Evolutionary conservation across 495 filamentous ascomycete genomes (phyloP).

Genomic region (Platismatia glauca): DNA sequence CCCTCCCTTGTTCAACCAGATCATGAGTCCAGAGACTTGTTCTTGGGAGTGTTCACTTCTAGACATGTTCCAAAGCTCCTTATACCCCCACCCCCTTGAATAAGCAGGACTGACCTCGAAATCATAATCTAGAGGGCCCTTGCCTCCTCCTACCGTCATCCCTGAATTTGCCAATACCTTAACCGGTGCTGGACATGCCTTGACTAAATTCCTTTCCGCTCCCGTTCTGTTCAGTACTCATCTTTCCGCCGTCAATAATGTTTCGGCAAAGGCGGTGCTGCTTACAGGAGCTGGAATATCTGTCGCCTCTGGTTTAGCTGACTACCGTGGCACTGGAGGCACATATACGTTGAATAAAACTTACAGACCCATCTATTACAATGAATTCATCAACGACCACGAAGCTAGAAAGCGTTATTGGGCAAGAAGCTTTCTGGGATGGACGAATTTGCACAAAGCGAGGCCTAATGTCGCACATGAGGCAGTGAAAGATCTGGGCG

Average conservation of each 20-base stretch:
- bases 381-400: conserved; percentile 75
- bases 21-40: not conserved
- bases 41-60: not conserved
- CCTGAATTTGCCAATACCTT: conserved; percentile 60
- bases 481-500: conserved; percentile 61
- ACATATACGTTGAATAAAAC: conserved; percentile 85
- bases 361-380: conserved; percentile 86
- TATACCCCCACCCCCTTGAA: not conserved
- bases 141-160: conserved; percentile 69
- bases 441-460: conserved; percentile 68
- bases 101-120: too few species aligned
- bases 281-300: conserved; percentile 90
- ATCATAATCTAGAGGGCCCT: conserved; percentile 39
- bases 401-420: conserved; percentile 91
- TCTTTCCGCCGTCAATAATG: conserved; percentile 40
- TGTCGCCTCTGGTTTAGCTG: conserved; percentile 83
- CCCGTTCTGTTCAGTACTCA: conserved; percentile 37
- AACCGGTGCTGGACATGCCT: conserved; percentile 64
- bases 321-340: conserved; percentile 83
- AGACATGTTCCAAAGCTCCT: not conserved
- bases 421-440: conserved; percentile 90
- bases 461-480: conserved; percentile 72
- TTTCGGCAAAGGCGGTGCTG: conserved; percentile 53
- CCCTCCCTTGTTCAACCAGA: not conserved
- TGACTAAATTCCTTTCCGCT: conserved; percentile 62